These are phyloP conservation scores for Chaetomium sp. DNA, from an alignment of 2,329 filamentous ascomycete genomes.

Conservation along the genomic window DNA sequence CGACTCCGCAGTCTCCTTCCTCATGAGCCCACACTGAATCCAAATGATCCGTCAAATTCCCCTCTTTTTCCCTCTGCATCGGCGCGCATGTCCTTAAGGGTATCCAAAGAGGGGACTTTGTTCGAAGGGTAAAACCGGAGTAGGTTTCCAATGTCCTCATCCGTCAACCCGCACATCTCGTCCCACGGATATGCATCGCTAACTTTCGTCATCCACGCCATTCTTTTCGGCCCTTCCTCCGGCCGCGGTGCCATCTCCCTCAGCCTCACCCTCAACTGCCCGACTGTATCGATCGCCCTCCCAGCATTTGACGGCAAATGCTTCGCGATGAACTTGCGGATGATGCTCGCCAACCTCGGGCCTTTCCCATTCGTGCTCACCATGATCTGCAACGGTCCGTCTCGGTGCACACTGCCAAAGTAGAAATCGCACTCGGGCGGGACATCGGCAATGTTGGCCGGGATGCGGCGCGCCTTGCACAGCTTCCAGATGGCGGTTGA, in stretches of 20 bases:
- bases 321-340: constrained; percentile 73
- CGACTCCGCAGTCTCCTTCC: background rate
- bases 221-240: constrained; percentile 75
- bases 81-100: constrained; percentile 49
- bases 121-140: constrained; percentile 62
- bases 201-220: constrained; percentile 92
- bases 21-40: constrained; percentile 46
- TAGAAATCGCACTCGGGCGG: constrained; percentile 97
- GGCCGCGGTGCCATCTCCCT: constrained; percentile 65
- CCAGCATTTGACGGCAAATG: constrained; percentile 73
- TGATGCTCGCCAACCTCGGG: constrained; percentile 79
- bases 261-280: constrained; percentile 70
- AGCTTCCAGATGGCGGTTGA: constrained; percentile 88
- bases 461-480: constrained; percentile 76
- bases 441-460: constrained; percentile 95
- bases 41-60: constrained; percentile 55
- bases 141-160: constrained; percentile 79
- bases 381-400: constrained; percentile 96
- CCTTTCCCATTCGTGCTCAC: constrained; percentile 98
- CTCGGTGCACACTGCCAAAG: constrained; percentile 91
- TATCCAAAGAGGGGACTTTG: constrained; percentile 49
- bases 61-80: constrained; percentile 38
- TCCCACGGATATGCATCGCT: constrained; percentile 83
- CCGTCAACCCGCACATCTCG: constrained; percentile 74
- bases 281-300: constrained; percentile 78